Base-by-base conservation (phyloP, 345 rosid species). In the Rhodomyrtus tomentosa region DNA sequence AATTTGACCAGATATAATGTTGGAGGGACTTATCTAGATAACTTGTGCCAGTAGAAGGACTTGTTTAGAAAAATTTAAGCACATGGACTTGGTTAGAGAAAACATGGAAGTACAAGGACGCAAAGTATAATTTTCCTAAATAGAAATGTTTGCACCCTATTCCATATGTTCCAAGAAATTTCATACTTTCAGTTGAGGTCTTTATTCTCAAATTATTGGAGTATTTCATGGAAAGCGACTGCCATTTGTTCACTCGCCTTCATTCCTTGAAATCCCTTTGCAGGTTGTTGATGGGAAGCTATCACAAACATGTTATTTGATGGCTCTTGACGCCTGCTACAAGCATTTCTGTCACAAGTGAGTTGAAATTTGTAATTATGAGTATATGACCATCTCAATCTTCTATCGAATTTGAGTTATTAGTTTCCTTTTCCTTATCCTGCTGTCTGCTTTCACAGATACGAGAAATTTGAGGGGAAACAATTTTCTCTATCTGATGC, bases 251-350 rank as follows among this genome's bases (percentile, higher is more conserved):
- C n/a, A n/a, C 45, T 68, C 18, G 79, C 79, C 38, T 68, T 68
- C 42, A 20, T 50, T 81, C 45, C 83, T 54, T 50, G 25, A 38
- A 58, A 81, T 72, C 48, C 81, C 48, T 80, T 85, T 89, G 90
- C 87, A 98, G 99, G 99, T 98, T 81, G 99, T 98, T 89, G 99
- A 98, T 89, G 99, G 99, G 48, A 98, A 96, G 91, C 97, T 98
- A 84, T 96, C 99, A 38, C 99, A 98, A 91, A 96, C 99, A 24
- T 98, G 99, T 92, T 98, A 98, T 89, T 96, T 98, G 73, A 92
- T 94, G 98, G 99, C 99, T 84, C 93, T 98, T 83, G 99, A 98
- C 89, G 82, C 95, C 81, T 98, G 99, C 91, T 98, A 98, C 88
- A 93, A 93, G 85, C 87, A 89, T 86, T 90, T 95, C 42, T 96